These are phyloP conservation scores for Parsonsia alboflavescens DNA, from an alignment of 257 asterid genomes.

Conservation along the genomic window DNA sequence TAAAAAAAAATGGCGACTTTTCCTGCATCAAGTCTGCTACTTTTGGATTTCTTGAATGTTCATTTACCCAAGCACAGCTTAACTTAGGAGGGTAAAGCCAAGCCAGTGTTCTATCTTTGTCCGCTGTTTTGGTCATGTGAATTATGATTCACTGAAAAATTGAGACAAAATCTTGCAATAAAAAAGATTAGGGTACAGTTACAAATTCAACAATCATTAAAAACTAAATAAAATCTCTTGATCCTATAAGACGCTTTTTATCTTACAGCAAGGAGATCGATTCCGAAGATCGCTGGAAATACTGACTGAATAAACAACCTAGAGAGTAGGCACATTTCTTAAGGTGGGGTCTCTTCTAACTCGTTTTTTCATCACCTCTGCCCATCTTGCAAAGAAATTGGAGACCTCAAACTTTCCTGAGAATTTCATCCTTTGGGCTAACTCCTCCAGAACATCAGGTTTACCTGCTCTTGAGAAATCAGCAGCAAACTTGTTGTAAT, in stretches of 20 bases:
- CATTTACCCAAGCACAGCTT: too few relatives aligned
- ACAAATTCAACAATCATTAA: neutral
- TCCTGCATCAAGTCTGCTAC: too few relatives aligned
- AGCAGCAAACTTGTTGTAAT: slow-evolving; percentile 52
- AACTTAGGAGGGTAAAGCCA: too few relatives aligned
- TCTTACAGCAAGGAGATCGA: neutral
- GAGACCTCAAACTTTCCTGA: slow-evolving; percentile 57
- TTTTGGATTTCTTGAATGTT: too few relatives aligned
- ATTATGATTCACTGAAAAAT: neutral
- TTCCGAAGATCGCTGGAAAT: neutral
- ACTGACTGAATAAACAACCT: neutral
- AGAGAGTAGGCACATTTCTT: neutral
- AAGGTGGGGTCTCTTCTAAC: slow-evolving; percentile 13
- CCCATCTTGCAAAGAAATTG: slow-evolving; percentile 43
- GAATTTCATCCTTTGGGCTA: slow-evolving; percentile 53
- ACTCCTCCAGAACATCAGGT: slow-evolving; percentile 45
- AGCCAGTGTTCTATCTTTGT: too few relatives aligned
- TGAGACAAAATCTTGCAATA: neutral
- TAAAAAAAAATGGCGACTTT: too few relatives aligned
- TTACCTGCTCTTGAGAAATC: slow-evolving; percentile 52
- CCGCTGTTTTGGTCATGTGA: neutral
- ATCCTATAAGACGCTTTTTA: neutral
- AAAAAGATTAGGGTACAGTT: neutral
- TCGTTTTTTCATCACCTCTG: slow-evolving; percentile 45
- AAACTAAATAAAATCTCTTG: neutral